Conservation (phyloP, 176 grass and related monocot genomes). For the Aechmea fasciata region DNA sequence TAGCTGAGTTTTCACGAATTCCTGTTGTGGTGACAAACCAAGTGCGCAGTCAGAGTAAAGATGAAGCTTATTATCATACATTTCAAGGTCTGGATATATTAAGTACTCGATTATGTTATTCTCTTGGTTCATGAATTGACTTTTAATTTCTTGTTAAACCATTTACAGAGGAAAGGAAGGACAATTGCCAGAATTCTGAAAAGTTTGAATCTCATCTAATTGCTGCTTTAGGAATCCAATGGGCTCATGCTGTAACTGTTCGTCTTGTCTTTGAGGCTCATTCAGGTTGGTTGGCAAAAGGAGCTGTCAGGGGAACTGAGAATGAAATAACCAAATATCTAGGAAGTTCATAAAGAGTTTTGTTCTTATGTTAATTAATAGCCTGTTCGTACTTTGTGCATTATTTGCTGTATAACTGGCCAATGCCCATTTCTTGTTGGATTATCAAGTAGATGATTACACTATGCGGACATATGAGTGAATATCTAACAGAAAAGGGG, state of each 20-base stretch:
- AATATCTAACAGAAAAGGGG: too few species aligned
- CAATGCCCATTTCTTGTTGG: too few species aligned
- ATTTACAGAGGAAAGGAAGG: slow-evolving; percentile 43
- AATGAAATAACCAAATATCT: too few species aligned
- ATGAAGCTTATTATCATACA: slow-evolving; percentile 56
- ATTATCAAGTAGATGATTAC: too few species aligned
- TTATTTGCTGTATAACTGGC: too few species aligned
- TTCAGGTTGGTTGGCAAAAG: slow-evolving; percentile 47
- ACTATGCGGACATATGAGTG: too few species aligned
- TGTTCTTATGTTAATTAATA: too few species aligned
- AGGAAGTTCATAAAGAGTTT: too few species aligned
- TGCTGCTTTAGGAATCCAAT: slow-evolving; percentile 88
- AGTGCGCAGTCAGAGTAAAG: slow-evolving; percentile 73
- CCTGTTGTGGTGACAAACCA: slow-evolving; percentile 95
- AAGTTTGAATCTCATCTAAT: slow-evolving; percentile 72
- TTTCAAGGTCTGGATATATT: slow-evolving; percentile 63
- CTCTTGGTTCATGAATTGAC: background rate
- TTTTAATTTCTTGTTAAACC: slow-evolving; percentile 22
- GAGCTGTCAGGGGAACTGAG: too few species aligned
- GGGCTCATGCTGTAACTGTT: slow-evolving; percentile 81
- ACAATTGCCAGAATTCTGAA: slow-evolving; percentile 19
- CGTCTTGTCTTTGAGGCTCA: slow-evolving; percentile 90
- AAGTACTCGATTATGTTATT: slow-evolving; percentile 6
- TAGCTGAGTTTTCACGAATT: slow-evolving; percentile 81
- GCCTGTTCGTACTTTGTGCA: too few species aligned